These are phyloP conservation scores for Metschnikowia lochheadii DNA, from an alignment of 805 yeast species.

Conservation along the genomic window DNA sequence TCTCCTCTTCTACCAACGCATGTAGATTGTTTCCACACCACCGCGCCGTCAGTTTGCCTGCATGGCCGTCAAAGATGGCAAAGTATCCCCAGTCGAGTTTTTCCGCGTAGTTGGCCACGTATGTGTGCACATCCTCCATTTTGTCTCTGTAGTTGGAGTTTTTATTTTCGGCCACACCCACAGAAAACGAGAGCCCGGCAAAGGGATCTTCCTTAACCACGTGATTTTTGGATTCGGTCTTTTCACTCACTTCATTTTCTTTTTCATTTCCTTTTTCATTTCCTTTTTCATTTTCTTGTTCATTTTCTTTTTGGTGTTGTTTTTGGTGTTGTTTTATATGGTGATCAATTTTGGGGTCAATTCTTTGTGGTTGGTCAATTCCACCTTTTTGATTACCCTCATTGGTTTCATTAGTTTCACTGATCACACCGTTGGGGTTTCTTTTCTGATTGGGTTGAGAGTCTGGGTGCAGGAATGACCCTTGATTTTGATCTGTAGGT, in stretches of 20 bases:
- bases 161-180: slow-evolving; percentile 89
- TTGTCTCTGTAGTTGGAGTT: slow-evolving; percentile 76
- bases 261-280: too few relatives aligned
- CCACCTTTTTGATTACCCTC: too few relatives aligned
- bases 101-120: slow-evolving; percentile 89
- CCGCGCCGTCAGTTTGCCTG: slow-evolving; percentile 87
- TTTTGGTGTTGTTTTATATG: too few relatives aligned
- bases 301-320: too few relatives aligned
- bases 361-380: neutral
- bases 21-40: slow-evolving; percentile 93
- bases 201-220: slow-evolving; percentile 38
- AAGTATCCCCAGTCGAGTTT: slow-evolving; percentile 90
- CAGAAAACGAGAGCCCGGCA: slow-evolving; percentile 62
- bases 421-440: too few relatives aligned
- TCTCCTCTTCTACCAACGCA: slow-evolving; percentile 55
- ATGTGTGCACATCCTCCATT: slow-evolving; percentile 96
- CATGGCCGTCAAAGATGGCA: slow-evolving; percentile 96
- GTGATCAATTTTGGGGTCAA: neutral
- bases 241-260: too few relatives aligned
- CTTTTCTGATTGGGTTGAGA: too few relatives aligned
- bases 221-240: too few relatives aligned
- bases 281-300: too few relatives aligned
- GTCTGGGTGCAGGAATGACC: too few relatives aligned
- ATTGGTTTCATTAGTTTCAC: too few relatives aligned
- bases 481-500: too few relatives aligned